phyloP scores from a whole-genome alignment of 2,329 filamentous ascomycete species.

The Colletotrichum sp. region DNA sequence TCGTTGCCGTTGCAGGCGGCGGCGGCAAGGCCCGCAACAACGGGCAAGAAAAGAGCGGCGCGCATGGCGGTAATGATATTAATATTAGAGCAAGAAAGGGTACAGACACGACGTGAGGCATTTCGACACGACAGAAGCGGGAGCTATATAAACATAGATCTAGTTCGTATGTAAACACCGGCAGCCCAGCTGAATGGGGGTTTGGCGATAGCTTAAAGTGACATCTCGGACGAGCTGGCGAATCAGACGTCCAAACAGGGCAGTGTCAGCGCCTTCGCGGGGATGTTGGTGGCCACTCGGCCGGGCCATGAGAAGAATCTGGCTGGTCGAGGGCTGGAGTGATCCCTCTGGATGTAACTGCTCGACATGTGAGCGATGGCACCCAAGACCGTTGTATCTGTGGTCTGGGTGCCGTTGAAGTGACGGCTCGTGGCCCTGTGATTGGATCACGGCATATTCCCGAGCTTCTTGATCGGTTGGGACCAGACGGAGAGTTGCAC shows the following conservation, averaged over 20 bases:
- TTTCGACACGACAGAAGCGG: neutral
- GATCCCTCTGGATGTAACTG: neutral
- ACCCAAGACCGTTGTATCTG: neutral
- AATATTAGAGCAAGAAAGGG: neutral
- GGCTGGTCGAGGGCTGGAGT: neutral
- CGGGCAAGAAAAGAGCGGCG: constrained; percentile 11
- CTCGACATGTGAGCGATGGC: constrained; percentile 14
- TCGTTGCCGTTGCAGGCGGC: constrained; percentile 62
- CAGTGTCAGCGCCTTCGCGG: neutral
- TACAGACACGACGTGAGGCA: neutral
- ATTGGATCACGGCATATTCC: neutral
- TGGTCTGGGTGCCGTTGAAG: neutral
- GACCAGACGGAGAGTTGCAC: neutral
- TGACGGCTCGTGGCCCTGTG: neutral
- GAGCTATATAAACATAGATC: neutral
- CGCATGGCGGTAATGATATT: neutral
- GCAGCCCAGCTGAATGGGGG: neutral
- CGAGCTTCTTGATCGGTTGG: neutral
- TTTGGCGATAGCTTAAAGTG: neutral
- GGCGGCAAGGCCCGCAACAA: constrained; percentile 23
- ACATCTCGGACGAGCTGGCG: constrained; percentile 5
- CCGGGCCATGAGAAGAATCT: neutral
- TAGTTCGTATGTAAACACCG: neutral
- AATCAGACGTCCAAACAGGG: neutral
- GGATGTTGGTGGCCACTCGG: neutral